Base-by-base conservation (phyloP, 352 stramenopile species). In the Globisporangium alternatum region DNA sequence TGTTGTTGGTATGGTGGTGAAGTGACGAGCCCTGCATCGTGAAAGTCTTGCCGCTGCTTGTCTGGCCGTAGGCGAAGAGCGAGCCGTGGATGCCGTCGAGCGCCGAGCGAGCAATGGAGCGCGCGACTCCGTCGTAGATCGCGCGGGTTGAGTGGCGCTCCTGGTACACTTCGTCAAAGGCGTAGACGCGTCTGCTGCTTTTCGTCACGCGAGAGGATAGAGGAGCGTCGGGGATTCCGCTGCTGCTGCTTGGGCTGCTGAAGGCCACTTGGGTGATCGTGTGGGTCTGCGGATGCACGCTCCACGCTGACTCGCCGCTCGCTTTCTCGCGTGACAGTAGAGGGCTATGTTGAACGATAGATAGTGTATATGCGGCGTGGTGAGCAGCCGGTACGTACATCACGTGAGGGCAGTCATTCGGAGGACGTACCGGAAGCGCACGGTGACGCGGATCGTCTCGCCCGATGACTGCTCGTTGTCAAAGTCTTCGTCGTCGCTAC, bases 111-210 rank as follows among this genome's bases (percentile, higher is more conserved):
- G 61, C 62, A 10, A 66, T 39, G n/a, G 60, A 60, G 2, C n/a
- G 33, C 30, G 65, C 52, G 37, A 69, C 52, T 9, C 35, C 43
- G 5, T 65, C 47, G 57, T 61, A 72, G 28, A 72, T 68, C 22
- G 21, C 47, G 5, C 60, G 43, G 33, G 78, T 87, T 31, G 78
- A 85, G 62, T 82, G 70, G 12, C 75, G 45, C 3, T 66, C 67
- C 28, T 74, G 64, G 43, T 85, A 85, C 19, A 87, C 74, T 60
- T 81, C 74, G 39, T 87, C 78, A 60, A 87, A 87, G 8, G 74
- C 67, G 66, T 83, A 87, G 56, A 72, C 30, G 19, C 30, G 10
- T 30, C 17, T 22, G 12, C 44, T 49, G 13, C 37, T 43, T 7
- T 17, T 43, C 5, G 9, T 45, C 10, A 13, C 19, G 39, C 39